Base-by-base conservation (phyloP, 108 stramenopile genomes). In the Skeletonema marinoi region DNA sequence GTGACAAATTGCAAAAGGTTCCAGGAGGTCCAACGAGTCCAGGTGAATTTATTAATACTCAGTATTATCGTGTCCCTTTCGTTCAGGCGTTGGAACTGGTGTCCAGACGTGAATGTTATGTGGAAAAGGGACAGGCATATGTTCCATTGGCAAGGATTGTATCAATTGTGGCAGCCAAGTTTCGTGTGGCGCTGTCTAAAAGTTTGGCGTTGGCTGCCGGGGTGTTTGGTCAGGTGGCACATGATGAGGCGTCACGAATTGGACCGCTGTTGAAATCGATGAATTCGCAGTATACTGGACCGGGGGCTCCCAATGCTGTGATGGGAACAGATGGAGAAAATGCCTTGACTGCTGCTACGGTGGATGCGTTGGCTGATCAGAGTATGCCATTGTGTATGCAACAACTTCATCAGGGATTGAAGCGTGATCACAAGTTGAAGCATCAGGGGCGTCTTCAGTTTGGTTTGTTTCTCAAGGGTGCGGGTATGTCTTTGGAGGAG, bases 381-480 rank as follows among this genome's bases (percentile, higher is more conserved):
- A 80, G 82, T 68, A 97, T 98, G 96, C 99, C 99, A 32, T 78
- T 99, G 61, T 99, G 99, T 75, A 99, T 98, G 99, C 68, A 81
- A 25, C 86, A 95, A 66, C 81, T 98, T 31, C 97, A 99, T 83
- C 25, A 69, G 21, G 90, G 89, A 4, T 67, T 99, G 13, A 81
- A 90, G 60, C 66, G 63, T 39, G 96, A 98, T 68, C 92, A 96
- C 71, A 96, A 99, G 59, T 83, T 99, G 44, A 97, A 97, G 74
- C 96, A 98, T 84, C 89, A 85, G 87, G 98, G 96, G 25, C 89
- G 99, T 39, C 72, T 98, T 75, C 99, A 99, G 83, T 98, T 96
- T 81, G 97, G 97, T 35, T 89, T 99, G 17, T 99, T 99, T 83
- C 90, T 99, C 51, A 98, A 98, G 87, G 98, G 97, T 16, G 92